These are phyloP conservation scores for Aspergillus haitiensis DNA, from an alignment of 495 filamentous ascomycete genomes.

Conservation along the genomic window DNA sequence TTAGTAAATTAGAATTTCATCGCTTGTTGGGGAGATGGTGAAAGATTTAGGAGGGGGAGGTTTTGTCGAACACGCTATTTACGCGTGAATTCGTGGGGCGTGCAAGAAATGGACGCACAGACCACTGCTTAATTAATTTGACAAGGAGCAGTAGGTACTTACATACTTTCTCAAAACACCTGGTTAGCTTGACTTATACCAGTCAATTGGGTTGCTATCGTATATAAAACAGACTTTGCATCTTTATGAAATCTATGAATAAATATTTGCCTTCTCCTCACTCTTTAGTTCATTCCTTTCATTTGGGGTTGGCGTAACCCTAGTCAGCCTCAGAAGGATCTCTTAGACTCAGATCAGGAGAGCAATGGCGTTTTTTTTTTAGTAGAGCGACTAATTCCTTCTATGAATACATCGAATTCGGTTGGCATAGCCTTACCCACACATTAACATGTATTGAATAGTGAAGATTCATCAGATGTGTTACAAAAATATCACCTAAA, in stretches of 20 bases:
- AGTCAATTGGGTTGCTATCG: not conserved
- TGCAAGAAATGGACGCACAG: constrained; percentile 31
- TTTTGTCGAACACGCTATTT: constrained; percentile 3
- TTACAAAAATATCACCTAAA: constrained; percentile 16
- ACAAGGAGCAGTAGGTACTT: not conserved
- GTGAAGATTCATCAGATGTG: not conserved
- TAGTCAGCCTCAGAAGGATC: not conserved
- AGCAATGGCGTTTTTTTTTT: not conserved
- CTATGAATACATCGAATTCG: not conserved
- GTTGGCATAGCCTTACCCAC: no score
- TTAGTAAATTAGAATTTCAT: not conserved
- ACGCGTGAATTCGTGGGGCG: constrained; percentile 28
- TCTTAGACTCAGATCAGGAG: not conserved
- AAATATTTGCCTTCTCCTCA: no score
- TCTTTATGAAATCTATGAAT: not conserved
- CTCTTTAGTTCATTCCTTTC: no score
- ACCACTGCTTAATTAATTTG: constrained; percentile 34
- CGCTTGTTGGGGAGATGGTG: not conserved
- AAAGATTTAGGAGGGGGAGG: not conserved
- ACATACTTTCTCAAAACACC: not conserved
- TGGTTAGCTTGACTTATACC: not conserved
- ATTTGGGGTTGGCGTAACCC: no score
- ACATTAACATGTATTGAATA: not conserved
- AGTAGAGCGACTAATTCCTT: not conserved
- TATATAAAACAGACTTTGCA: no score